Evolutionary conservation across 2,329 filamentous ascomycete genomes (phyloP).

Genomic region (Chaetomium globosum): DNA sequence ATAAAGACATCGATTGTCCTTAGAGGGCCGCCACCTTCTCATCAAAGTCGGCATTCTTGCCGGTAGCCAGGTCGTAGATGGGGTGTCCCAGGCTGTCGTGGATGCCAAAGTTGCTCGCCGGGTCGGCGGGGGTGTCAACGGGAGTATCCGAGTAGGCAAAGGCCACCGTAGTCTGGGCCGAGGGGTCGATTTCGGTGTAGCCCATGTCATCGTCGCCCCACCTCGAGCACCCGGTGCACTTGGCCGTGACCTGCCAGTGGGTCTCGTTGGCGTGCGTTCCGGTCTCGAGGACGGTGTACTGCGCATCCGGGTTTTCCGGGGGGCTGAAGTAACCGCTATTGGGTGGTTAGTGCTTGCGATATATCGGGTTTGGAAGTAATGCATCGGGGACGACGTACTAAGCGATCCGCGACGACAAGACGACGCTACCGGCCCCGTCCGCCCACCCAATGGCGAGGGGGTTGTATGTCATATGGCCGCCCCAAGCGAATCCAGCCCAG

Average conservation of each 20-base stretch:
- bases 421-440: constrained; percentile 46
- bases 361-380: background rate
- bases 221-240: constrained; percentile 48
- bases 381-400: constrained; percentile 43
- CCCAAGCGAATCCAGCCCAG: constrained; percentile 54
- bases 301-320: constrained; percentile 38
- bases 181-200: constrained; percentile 45
- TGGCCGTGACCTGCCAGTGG: constrained; percentile 47
- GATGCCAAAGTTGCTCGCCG: constrained; percentile 46
- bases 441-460: constrained; percentile 51
- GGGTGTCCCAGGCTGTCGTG: constrained; percentile 48
- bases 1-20: background rate
- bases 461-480: constrained; percentile 53
- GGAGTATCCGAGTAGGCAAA: constrained; percentile 46
- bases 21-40: constrained; percentile 28
- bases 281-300: constrained; percentile 42
- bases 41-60: constrained; percentile 34
- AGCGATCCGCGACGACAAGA: constrained; percentile 49
- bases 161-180: constrained; percentile 45
- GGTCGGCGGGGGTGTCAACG: constrained; percentile 45
- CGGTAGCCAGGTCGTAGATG: constrained; percentile 32
- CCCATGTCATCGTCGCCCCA: constrained; percentile 49
- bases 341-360: constrained; percentile 19
- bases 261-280: constrained; percentile 47
- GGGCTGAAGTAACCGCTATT: constrained; percentile 45